These are phyloP conservation scores for Solanum chmielewskii DNA, from an alignment of 257 asterid genomes.

Conservation along the genomic window DNA sequence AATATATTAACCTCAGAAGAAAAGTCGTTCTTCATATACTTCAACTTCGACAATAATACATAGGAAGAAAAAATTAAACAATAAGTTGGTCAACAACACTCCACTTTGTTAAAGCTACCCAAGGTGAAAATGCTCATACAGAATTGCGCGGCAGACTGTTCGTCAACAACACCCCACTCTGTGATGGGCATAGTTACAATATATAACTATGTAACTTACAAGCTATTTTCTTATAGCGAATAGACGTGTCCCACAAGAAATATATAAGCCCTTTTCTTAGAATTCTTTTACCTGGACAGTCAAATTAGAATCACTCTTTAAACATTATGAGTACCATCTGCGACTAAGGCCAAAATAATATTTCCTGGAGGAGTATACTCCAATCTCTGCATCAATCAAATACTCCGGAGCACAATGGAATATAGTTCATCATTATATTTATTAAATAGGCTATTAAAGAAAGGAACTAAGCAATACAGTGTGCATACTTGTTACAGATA, in stretches of 20 bases:
- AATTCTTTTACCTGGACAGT: constrained; percentile 18
- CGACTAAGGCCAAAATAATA: constrained; percentile 50
- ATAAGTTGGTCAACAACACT: no score
- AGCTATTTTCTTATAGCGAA: background rate
- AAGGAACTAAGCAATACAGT: no score
- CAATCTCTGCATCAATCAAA: constrained; percentile 31
- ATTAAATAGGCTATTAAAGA: no score
- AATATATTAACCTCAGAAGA: no score
- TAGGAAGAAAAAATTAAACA: no score
- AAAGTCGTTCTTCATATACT: no score
- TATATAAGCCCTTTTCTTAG: background rate
- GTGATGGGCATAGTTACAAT: constrained; percentile 35
- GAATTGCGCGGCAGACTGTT: constrained; percentile 23
- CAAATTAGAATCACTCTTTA: constrained; percentile 7
- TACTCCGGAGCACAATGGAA: no score
- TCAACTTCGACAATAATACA: no score
- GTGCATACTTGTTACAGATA: no score
- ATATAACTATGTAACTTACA: background rate
- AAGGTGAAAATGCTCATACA: constrained; percentile 15
- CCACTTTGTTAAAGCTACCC: constrained; percentile 54
- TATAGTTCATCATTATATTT: no score
- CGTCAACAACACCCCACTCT: constrained; percentile 32
- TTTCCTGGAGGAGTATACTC: constrained; percentile 50
- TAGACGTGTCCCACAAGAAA: no score
- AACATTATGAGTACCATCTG: constrained; percentile 58